These are phyloP conservation scores for Lojkania enalia DNA, from an alignment of 2,329 filamentous ascomycete genomes.

Conservation along the genomic window DNA sequence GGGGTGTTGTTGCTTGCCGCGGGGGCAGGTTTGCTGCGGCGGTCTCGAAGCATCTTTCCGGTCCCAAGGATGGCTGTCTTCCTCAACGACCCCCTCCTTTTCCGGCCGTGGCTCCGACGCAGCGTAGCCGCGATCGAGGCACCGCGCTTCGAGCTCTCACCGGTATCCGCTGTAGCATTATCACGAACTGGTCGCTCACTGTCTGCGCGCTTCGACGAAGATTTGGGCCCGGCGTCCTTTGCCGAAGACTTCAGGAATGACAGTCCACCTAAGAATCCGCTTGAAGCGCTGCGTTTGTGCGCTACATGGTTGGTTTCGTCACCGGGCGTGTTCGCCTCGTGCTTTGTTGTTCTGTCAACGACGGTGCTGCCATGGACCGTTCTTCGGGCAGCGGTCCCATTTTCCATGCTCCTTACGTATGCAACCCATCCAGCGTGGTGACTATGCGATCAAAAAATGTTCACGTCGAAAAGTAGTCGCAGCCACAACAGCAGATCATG, in stretches of 20 bases:
- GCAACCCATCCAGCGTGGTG: slow-evolving; percentile 19
- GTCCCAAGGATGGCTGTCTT: slow-evolving; percentile 84
- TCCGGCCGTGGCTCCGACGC: slow-evolving; percentile 58
- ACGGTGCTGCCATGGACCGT: slow-evolving; percentile 8
- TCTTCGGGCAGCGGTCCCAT: slow-evolving; percentile 18
- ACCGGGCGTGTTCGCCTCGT: slow-evolving; percentile 11
- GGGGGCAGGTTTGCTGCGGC: slow-evolving; percentile 28
- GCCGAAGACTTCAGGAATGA: slow-evolving; percentile 65
- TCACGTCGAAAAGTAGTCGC: no score
- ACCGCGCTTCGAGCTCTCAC: slow-evolving; percentile 28
- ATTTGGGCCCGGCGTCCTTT: slow-evolving; percentile 32
- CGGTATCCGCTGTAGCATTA: slow-evolving; percentile 19
- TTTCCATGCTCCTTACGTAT: slow-evolving; percentile 28
- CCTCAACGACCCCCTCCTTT: slow-evolving; percentile 80
- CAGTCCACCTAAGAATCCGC: slow-evolving; percentile 68
- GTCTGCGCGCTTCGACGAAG: slow-evolving; percentile 15
- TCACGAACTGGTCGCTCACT: slow-evolving; percentile 25
- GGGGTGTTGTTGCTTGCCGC: slow-evolving; percentile 2
- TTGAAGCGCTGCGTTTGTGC: slow-evolving; percentile 61
- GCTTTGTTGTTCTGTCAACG: neutral
- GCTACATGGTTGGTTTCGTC: slow-evolving; percentile 11
- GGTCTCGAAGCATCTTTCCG: slow-evolving; percentile 48
- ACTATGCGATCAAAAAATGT: no score
- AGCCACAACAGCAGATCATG: neutral
- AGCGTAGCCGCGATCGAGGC: slow-evolving; percentile 43